These are phyloP conservation scores for Phytophthora foliorum DNA, from an alignment of 352 stramenopile species.

Conservation along the genomic window DNA sequence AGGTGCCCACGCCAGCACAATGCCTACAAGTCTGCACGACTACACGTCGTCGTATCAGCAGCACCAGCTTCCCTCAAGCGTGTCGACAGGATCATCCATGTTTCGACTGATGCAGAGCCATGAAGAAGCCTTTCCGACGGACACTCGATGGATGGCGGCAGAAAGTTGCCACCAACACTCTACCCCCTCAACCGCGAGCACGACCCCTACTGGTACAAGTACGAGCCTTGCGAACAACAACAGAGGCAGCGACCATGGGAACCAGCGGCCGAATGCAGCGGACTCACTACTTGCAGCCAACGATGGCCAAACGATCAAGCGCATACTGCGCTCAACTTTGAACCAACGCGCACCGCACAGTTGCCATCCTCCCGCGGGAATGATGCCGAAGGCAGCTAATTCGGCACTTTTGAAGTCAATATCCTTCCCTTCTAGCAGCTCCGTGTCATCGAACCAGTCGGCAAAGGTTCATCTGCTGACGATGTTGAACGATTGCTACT, in stretches of 20 bases:
- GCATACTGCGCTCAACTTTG: slow-evolving; percentile 29
- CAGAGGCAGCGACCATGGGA: slow-evolving; percentile 7
- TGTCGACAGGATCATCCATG: slow-evolving; percentile 14
- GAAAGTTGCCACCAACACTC: slow-evolving; percentile 22
- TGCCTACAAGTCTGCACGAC: slow-evolving; percentile 19
- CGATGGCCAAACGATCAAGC: slow-evolving; percentile 26
- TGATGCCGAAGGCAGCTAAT: slow-evolving; percentile 9
- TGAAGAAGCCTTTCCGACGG: slow-evolving; percentile 10
- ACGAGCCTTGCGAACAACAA: background rate
- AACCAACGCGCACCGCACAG: slow-evolving; percentile 4
- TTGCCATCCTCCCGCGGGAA: background rate
- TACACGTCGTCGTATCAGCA: slow-evolving; percentile 32
- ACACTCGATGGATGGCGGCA: slow-evolving; percentile 27
- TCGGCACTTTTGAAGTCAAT: slow-evolving; percentile 11
- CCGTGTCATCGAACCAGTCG: slow-evolving; percentile 15
- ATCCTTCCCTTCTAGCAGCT: slow-evolving; percentile 11
- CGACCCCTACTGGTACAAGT: slow-evolving; percentile 7
- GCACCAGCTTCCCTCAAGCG: slow-evolving; percentile 11
- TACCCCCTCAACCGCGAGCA: slow-evolving; percentile 17
- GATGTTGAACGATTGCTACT: slow-evolving; percentile 81
- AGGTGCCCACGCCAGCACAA: slow-evolving; percentile 7
- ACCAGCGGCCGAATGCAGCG: background rate
- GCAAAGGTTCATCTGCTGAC: slow-evolving; percentile 63
- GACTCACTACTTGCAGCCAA: slow-evolving; percentile 10
- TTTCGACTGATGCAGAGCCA: slow-evolving; percentile 33